Evolutionary conservation across 257 asterid species (phyloP).

Genomic region (Prunella vulgaris): DNA sequence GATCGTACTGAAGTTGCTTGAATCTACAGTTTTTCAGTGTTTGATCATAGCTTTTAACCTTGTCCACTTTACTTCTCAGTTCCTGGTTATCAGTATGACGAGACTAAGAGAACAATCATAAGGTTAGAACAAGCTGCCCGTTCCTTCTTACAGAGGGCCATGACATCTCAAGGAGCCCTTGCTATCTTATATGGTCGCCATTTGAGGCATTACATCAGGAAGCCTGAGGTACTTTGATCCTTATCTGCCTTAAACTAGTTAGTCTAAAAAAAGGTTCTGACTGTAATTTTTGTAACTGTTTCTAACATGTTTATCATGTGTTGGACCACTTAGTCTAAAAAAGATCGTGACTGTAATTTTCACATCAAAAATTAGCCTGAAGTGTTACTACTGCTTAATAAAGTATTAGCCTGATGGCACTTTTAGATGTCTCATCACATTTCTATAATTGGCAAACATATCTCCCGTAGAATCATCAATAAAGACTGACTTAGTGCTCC

Average conservation of each 20-base stretch:
- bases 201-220: slow-evolving; percentile 66
- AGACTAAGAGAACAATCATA: slow-evolving; percentile 67
- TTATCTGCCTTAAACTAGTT: slow-evolving; percentile 17
- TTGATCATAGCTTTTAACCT: slow-evolving; percentile 18
- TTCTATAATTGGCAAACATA: neutral
- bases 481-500: neutral
- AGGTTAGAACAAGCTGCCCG: slow-evolving; percentile 79
- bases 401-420: neutral
- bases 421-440: neutral
- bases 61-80: slow-evolving; percentile 38
- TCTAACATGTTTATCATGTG: neutral
- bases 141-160: slow-evolving; percentile 59
- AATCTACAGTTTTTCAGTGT: neutral
- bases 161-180: slow-evolving; percentile 72
- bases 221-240: slow-evolving; percentile 59
- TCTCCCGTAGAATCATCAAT: neutral
- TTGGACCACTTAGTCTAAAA: neutral
- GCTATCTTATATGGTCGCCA: slow-evolving; percentile 87
- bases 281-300: too few relatives aligned
- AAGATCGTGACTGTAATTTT: neutral
- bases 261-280: too few relatives aligned
- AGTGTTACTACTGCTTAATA: neutral
- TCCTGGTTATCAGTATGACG: slow-evolving; percentile 62
- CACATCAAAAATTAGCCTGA: slow-evolving; percentile 1
- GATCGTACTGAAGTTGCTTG: neutral